Conservation (phyloP, 768 basidiomycete genomes). For the Exsudoporus frostii region DNA sequence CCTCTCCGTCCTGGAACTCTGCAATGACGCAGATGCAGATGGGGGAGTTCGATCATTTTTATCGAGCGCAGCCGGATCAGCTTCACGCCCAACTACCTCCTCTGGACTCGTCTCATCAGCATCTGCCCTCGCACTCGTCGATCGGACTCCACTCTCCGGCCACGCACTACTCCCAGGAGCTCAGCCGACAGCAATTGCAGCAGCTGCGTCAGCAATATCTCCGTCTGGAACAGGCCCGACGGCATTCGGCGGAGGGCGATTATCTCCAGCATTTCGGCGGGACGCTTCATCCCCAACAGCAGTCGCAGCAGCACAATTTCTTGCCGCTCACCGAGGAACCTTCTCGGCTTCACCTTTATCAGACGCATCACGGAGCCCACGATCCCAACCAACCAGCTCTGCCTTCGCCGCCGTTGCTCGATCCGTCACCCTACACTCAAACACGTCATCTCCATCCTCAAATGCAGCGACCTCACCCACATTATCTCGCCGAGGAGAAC, state of each 20-base stretch:
- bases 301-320: constrained; percentile 28
- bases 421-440: constrained; percentile 29
- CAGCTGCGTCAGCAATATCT: constrained; percentile 37
- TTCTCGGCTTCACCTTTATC: constrained; percentile 34
- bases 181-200: constrained; percentile 42
- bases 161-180: constrained; percentile 46
- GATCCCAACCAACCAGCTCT: constrained; percentile 22
- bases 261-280: constrained; percentile 38
- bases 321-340: constrained; percentile 27
- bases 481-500: constrained; percentile 34
- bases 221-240: constrained; percentile 33
- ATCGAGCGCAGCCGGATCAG: constrained; percentile 33
- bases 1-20: constrained; percentile 85
- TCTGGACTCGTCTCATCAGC: constrained; percentile 46
- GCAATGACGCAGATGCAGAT: constrained; percentile 64
- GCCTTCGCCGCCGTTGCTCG: constrained; percentile 34
- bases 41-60: constrained; percentile 46
- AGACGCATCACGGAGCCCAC: constrained; percentile 35
- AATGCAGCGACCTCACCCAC: constrained; percentile 33
- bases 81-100: constrained; percentile 44
- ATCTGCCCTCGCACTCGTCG: constrained; percentile 50
- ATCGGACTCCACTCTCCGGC: constrained; percentile 36
- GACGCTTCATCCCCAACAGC: constrained; percentile 30
- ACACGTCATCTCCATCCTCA: constrained; percentile 35
- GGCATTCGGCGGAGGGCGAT: constrained; percentile 34